Evolutionary conservation across 2,329 filamentous ascomycete genomes (phyloP).

Genomic region (Phialophora expanda): DNA sequence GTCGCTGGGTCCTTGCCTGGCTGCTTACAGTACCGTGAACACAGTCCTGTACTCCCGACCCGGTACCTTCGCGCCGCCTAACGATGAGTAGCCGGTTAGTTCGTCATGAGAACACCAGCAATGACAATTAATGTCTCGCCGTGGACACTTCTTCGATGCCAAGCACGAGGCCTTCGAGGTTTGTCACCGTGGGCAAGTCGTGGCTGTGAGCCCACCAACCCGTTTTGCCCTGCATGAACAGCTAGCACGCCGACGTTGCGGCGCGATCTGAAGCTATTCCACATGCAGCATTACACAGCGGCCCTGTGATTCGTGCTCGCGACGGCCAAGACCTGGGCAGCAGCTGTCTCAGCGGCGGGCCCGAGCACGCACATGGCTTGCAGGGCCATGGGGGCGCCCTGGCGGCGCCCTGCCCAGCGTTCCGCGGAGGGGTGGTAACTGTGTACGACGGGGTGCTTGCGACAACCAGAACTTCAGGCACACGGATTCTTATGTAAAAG

Average conservation of each 20-base stretch:
- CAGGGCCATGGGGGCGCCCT: neutral
- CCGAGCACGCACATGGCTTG: slow-evolving; percentile 1
- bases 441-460: neutral
- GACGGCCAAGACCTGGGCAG: neutral
- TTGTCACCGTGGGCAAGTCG: neutral
- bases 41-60: too few relatives aligned
- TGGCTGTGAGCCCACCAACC: neutral
- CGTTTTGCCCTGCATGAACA: neutral
- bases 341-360: neutral
- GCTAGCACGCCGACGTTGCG: neutral
- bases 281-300: neutral
- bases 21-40: too few relatives aligned
- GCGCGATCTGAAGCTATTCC: neutral
- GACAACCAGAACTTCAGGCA: neutral
- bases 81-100: too few relatives aligned
- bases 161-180: neutral
- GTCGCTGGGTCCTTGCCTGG: too few relatives aligned
- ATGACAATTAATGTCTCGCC: too few relatives aligned
- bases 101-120: too few relatives aligned
- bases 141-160: neutral
- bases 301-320: neutral
- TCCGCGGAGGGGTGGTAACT: neutral
- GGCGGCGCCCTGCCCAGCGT: too few relatives aligned
- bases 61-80: too few relatives aligned
- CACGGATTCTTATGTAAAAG: neutral